A percentile compares a stretch with the other conserved stretches of the same genome.
Conservation (phyloP, 495 filamentous ascomycete genomes). For the Penicillium riverlandense region DNA sequence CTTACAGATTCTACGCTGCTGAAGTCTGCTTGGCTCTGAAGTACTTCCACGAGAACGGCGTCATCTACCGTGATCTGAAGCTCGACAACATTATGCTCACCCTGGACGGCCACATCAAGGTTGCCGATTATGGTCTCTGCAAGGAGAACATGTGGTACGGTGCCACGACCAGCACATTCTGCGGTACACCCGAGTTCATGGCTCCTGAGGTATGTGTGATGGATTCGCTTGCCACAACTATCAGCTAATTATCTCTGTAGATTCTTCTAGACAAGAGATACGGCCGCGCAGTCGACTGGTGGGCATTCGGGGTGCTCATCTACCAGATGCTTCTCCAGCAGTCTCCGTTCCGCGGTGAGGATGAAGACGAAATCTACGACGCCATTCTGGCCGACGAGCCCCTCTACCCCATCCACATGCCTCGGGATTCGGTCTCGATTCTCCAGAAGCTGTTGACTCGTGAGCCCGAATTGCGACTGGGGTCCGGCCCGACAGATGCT, state of each 20-base stretch:
- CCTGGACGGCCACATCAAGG: conserved; percentile 96
- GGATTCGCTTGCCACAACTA: not conserved
- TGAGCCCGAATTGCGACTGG: conserved; percentile 87
- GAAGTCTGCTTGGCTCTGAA: conserved; percentile 97
- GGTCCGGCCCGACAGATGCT: conserved; percentile 92
- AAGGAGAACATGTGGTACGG: conserved; percentile 99
- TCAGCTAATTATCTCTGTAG: conserved; percentile 35
- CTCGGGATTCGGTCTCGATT: conserved; percentile 93
- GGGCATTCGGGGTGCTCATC: conserved; percentile 99
- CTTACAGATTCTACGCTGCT: conserved; percentile 85
- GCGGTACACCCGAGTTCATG: conserved; percentile 99
- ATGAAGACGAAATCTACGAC: conserved; percentile 99
- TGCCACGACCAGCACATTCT: conserved; percentile 94
- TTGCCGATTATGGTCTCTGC: conserved; percentile 97
- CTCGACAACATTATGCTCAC: conserved; percentile 97
- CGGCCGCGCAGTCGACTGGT: conserved; percentile 98
- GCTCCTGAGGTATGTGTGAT: conserved; percentile 74
- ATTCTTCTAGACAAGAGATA: conserved; percentile 99
- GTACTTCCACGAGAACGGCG: conserved; percentile 99
- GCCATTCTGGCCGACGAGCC: conserved; percentile 97
- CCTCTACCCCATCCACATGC: conserved; percentile 98
- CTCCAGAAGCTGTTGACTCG: conserved; percentile 95
- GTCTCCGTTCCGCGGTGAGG: conserved; percentile 96
- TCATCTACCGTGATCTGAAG: conserved; percentile 99
- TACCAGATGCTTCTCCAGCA: conserved; percentile 99